Percentiles rank a stretch among this genome's conserved stretches.
Evolutionary conservation across 139 green algal species (phyloP).

Genomic region (Auxenochlorella protothecoides): DNA sequence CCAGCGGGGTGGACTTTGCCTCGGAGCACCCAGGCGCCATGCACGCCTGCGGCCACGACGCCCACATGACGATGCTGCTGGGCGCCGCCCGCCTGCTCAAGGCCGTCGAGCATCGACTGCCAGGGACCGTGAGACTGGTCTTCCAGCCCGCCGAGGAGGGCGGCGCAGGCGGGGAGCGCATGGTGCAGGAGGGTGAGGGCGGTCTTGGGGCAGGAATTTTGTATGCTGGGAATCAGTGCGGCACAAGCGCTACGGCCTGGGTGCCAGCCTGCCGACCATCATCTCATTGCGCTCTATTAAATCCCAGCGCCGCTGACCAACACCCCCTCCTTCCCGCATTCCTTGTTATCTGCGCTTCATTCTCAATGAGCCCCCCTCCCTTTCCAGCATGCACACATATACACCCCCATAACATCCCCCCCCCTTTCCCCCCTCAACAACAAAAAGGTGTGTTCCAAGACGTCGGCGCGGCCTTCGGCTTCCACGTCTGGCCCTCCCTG

Average conservation of each 20-base stretch:
- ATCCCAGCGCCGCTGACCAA: not conserved
- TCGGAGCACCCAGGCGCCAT: constrained; percentile 39
- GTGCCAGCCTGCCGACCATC: not conserved
- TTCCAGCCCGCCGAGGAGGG: constrained; percentile 94
- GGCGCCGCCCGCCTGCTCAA: constrained; percentile 71
- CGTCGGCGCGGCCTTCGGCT: constrained; percentile 46
- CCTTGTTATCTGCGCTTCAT: not conserved
- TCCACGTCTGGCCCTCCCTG: constrained; percentile 73
- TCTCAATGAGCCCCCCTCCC: no score
- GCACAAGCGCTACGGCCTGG: not conserved
- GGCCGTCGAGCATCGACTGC: constrained; percentile 22
- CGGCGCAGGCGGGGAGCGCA: constrained; percentile 49
- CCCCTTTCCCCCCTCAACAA: no score
- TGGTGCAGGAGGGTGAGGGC: constrained; percentile 44
- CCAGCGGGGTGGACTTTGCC: constrained; percentile 14
- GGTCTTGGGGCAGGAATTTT: not conserved
- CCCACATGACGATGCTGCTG: constrained; percentile 78
- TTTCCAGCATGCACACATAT: no score
- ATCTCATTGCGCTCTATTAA: not conserved
- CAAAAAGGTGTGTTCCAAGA: constrained; percentile 25
- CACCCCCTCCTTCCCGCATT: not conserved
- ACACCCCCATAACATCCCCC: no score
- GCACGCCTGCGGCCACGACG: constrained; percentile 88
- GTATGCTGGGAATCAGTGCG: no score
- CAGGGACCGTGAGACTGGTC: constrained; percentile 67